These are phyloP conservation scores for Termitomyces heimii DNA, from an alignment of 768 basidiomycete species.

Conservation along the genomic window DNA sequence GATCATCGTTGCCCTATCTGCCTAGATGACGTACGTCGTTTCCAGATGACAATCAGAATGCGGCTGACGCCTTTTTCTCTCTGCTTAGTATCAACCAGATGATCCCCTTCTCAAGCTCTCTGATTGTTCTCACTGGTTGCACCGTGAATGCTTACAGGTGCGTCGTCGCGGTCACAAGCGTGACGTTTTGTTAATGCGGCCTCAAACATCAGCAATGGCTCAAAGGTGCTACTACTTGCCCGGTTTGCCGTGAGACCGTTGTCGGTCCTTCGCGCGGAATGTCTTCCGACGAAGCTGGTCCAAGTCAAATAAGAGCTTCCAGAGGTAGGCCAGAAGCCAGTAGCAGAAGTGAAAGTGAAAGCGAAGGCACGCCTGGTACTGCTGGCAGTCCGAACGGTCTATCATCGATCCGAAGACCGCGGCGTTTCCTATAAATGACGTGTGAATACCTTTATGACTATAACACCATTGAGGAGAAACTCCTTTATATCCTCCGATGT, in stretches of 20 bases:
- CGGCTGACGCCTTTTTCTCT: slow-evolving; percentile 5
- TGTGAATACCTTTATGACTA: not conserved
- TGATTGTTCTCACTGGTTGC: slow-evolving; percentile 77
- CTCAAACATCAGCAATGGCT: slow-evolving; percentile 65
- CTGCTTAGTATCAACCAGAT: slow-evolving; percentile 51
- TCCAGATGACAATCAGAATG: not conserved
- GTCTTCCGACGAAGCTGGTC: slow-evolving; percentile 7
- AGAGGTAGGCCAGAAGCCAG: slow-evolving; percentile 5
- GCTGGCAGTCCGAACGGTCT: not conserved
- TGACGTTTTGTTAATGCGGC: slow-evolving; percentile 2
- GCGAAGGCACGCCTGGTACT: not conserved
- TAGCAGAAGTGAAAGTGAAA: not conserved
- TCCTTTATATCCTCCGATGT: not conserved
- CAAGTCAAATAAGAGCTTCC: slow-evolving; percentile 10
- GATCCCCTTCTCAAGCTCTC: slow-evolving; percentile 62
- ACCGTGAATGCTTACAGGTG: slow-evolving; percentile 71
- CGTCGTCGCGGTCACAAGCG: slow-evolving; percentile 13
- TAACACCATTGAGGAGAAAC: not conserved
- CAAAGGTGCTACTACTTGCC: slow-evolving; percentile 68
- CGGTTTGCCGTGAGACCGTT: slow-evolving; percentile 71
- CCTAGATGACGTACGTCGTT: slow-evolving; percentile 65
- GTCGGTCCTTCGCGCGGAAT: not conserved
- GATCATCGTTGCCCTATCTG: slow-evolving; percentile 82
- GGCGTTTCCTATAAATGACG: not conserved
- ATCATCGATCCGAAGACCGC: not conserved